These are phyloP conservation scores for Phytophthora sp. DNA, from an alignment of 352 stramenopile genomes.

Conservation along the genomic window DNA sequence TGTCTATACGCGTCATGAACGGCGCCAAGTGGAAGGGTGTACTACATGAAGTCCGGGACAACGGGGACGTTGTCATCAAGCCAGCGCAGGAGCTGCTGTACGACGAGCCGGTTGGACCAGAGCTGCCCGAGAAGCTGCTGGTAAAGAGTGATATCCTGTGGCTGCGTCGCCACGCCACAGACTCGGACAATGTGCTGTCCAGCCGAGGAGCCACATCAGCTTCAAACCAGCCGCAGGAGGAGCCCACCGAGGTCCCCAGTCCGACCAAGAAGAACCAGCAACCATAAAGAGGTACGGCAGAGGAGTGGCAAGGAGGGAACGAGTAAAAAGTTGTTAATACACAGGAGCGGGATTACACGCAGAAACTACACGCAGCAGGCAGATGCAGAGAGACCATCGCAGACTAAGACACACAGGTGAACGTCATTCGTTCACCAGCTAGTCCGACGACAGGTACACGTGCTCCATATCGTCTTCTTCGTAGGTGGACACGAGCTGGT, in stretches of 20 bases:
- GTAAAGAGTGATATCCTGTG: conserved; percentile 36
- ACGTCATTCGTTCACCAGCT: background rate
- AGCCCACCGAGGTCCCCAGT: conserved; percentile 6
- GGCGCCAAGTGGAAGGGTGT: conserved; percentile 34
- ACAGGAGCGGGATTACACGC: conserved; percentile 23
- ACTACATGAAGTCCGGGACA: conserved; percentile 22
- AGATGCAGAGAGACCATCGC: conserved; percentile 14
- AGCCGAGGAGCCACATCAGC: background rate
- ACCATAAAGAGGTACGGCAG: conserved; percentile 9
- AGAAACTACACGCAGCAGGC: conserved; percentile 20
- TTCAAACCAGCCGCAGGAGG: conserved; percentile 15
- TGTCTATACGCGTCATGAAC: conserved; percentile 34
- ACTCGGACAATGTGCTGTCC: background rate
- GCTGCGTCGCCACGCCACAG: conserved; percentile 26
- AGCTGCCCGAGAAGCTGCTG: conserved; percentile 29
- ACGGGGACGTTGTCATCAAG: conserved; percentile 30
- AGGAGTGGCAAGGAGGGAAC: no score
- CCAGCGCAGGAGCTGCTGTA: conserved; percentile 37
- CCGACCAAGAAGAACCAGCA: conserved; percentile 17
- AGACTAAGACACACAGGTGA: background rate
- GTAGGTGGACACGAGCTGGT: conserved; percentile 81
- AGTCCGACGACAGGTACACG: conserved; percentile 78
- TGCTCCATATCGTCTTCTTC: conserved; percentile 86
- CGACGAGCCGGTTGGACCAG: conserved; percentile 26
- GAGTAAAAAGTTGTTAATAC: conserved; percentile 27